These are phyloP conservation scores for Pythium insidiosum DNA, from an alignment of 352 stramenopile genomes.

Conservation along the genomic window DNA sequence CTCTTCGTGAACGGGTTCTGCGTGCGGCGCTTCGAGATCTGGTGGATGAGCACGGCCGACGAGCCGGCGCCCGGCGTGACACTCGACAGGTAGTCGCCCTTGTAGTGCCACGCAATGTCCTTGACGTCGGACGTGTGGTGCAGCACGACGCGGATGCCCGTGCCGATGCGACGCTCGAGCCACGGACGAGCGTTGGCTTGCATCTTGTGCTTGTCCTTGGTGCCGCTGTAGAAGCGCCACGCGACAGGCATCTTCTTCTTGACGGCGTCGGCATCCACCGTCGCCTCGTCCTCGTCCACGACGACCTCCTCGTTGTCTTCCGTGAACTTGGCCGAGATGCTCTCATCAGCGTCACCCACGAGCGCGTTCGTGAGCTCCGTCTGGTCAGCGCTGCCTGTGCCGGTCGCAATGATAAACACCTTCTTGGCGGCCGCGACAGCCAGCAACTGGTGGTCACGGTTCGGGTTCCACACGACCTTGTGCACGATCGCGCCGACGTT, in stretches of 20 bases:
- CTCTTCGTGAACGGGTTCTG: conserved; percentile 97
- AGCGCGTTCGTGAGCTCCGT: conserved; percentile 93
- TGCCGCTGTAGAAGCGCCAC: conserved; percentile 84
- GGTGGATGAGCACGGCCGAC: conserved; percentile 95
- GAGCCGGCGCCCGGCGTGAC: conserved; percentile 86
- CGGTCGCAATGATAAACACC: conserved; percentile 91
- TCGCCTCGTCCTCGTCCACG: conserved; percentile 64
- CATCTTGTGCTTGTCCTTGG: conserved; percentile 72
- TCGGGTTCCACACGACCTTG: conserved; percentile 96
- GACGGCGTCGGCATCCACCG: conserved; percentile 62
- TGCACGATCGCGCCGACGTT: conserved; percentile 87
- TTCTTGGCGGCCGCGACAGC: conserved; percentile 89
- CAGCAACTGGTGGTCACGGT: conserved; percentile 93
- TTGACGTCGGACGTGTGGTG: conserved; percentile 89
- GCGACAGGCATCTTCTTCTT: conserved; percentile 89
- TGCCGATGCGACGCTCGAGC: conserved; percentile 73
- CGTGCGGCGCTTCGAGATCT: conserved; percentile 94
- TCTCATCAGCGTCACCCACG: conserved; percentile 78
- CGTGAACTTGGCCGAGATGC: conserved; percentile 40
- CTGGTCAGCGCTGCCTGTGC: conserved; percentile 91
- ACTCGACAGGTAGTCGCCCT: conserved; percentile 98
- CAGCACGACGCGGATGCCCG: conserved; percentile 76
- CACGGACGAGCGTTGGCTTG: conserved; percentile 34
- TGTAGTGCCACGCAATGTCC: conserved; percentile 95
- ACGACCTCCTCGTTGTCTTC: conserved; percentile 36